Evolutionary conservation across 116 monocot species (phyloP).

Genomic region (Trichopus zeylanicus): DNA sequence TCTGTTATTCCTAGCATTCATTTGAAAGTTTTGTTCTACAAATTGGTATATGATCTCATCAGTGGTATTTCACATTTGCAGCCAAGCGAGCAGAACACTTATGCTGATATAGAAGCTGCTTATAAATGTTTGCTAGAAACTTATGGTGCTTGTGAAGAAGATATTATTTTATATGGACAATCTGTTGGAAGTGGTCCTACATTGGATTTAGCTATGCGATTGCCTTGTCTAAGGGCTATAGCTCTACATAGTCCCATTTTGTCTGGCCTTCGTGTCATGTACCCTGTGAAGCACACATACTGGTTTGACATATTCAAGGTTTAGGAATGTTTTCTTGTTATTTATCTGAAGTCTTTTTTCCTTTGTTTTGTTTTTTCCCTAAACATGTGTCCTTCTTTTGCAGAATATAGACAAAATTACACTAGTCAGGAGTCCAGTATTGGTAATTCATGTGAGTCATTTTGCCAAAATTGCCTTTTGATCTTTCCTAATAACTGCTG

Average conservation of each 20-base stretch:
- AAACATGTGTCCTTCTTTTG: background rate
- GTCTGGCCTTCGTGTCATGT: slow-evolving; percentile 46
- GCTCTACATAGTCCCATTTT: slow-evolving; percentile 46
- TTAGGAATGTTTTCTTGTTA: background rate
- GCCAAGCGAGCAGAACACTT: slow-evolving; percentile 49
- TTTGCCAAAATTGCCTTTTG: background rate
- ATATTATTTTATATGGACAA: slow-evolving; percentile 46
- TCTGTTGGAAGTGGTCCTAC: slow-evolving; percentile 53
- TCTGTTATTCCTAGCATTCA: too few species aligned
- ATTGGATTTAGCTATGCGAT: slow-evolving; percentile 31
- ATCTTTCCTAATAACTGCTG: background rate
- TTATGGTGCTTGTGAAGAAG: slow-evolving; percentile 21
- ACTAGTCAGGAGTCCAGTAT: slow-evolving; percentile 29
- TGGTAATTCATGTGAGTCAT: slow-evolving; percentile 41
- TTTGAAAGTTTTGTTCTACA: too few species aligned
- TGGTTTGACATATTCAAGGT: slow-evolving; percentile 59
- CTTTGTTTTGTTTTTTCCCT: background rate
- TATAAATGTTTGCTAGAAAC: slow-evolving; percentile 29
- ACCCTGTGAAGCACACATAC: slow-evolving; percentile 41
- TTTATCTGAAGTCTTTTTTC: background rate
- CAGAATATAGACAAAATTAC: slow-evolving; percentile 52
- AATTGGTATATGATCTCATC: background rate
- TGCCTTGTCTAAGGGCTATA: slow-evolving; percentile 27
- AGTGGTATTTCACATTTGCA: background rate
- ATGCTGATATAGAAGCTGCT: slow-evolving; percentile 44